A percentile compares a stretch with the other conserved stretches of the same genome.
phyloP scores from a whole-genome alignment of 192 early-diverging fungal species.

The Linnemannia zychae region DNA sequence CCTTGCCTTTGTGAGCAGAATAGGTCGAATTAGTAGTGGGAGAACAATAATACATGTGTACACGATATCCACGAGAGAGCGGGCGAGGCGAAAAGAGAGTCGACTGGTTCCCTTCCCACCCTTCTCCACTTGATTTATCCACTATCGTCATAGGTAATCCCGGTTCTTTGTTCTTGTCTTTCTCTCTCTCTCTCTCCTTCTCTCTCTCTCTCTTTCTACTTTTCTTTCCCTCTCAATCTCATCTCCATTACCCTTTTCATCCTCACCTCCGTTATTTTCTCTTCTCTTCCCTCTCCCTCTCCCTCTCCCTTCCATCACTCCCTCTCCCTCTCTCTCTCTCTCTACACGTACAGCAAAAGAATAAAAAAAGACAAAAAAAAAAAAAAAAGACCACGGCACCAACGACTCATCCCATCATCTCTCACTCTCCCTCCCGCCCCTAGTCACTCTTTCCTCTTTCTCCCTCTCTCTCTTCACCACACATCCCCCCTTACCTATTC shows the following conservation, averaged over 20 bases:
- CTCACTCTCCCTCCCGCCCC: not conserved
- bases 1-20: not conserved
- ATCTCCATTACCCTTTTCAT: not conserved
- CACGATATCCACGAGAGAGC: no score
- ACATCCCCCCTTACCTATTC: not conserved
- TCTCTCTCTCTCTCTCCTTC: not conserved
- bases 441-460: constrained; percentile 4
- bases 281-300: not conserved
- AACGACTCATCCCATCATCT: not conserved
- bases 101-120: not conserved
- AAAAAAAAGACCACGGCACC: not conserved
- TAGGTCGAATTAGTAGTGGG: no score
- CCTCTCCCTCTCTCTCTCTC: not conserved
- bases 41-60: no score
- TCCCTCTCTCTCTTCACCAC: not conserved
- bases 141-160: not conserved
- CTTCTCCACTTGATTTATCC: not conserved
- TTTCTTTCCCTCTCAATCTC: no score
- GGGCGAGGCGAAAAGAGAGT: not conserved
- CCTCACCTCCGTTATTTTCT: not conserved
- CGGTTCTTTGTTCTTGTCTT: constrained; percentile 7
- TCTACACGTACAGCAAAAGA: not conserved
- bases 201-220: no score
- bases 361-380: not conserved
- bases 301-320: not conserved